A percentile compares a stretch with the other conserved stretches of the same genome.
These are phyloP conservation scores for Guyanaporus albipodus DNA, from an alignment of 768 basidiomycete genomes.

Conservation along the genomic window DNA sequence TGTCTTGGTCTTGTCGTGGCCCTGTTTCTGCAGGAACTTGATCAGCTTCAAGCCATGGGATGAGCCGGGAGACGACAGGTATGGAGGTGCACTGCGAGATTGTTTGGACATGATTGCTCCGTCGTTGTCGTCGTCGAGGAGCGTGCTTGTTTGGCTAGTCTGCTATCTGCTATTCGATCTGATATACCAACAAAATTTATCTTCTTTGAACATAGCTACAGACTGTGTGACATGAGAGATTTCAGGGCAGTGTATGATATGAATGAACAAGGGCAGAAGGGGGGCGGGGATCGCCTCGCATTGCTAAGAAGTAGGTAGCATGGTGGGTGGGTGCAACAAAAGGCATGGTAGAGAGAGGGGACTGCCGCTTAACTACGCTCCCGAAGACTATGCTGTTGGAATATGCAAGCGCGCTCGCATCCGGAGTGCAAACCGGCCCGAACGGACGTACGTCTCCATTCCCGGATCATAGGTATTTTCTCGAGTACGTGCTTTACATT, in stretches of 20 bases:
- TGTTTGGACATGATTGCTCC: slow-evolving; percentile 42
- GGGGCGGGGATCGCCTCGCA: too few relatives aligned
- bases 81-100: slow-evolving; percentile 39
- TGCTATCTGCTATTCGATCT: slow-evolving; percentile 12
- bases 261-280: slow-evolving; percentile 73
- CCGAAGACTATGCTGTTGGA: too few relatives aligned
- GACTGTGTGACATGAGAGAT: neutral
- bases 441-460: too few relatives aligned
- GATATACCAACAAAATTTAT: slow-evolving; percentile 16
- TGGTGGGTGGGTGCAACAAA: too few relatives aligned
- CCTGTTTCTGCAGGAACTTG: slow-evolving; percentile 64
- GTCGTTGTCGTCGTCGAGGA: slow-evolving; percentile 10
- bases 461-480: too few relatives aligned
- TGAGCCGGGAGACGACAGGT: slow-evolving; percentile 40
- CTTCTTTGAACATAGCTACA: slow-evolving; percentile 1
- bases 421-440: too few relatives aligned
- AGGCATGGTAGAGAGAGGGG: too few relatives aligned
- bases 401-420: too few relatives aligned
- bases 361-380: too few relatives aligned
- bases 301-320: too few relatives aligned
- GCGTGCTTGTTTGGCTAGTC: slow-evolving; percentile 28
- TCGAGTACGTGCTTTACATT: too few relatives aligned
- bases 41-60: slow-evolving; percentile 53
- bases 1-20: slow-evolving; percentile 58
- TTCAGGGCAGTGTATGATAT: too few relatives aligned